Evolutionary conservation across 768 basidiomycete genomes (phyloP), one percentile per base, ranked within the genome.

Genomic region (Trametes gibbosa): DNA sequence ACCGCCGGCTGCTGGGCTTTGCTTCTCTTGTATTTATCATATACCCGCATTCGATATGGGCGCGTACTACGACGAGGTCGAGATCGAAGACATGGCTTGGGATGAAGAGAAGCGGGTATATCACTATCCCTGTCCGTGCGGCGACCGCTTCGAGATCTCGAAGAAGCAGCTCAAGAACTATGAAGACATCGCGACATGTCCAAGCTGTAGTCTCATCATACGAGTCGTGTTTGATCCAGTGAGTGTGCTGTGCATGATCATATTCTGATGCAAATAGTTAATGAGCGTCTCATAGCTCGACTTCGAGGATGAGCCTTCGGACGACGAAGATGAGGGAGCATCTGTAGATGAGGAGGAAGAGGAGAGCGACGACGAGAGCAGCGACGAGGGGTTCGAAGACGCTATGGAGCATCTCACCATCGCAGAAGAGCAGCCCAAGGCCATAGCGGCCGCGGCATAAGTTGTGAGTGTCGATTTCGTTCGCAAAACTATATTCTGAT

Each of bases 81-180:
- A 98, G 71, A 97, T 98, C 53, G 96, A 98, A 70, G 95, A 97
- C 68, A 95, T 97, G 87, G 82, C 76, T 16, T 97, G 92, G 92
- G 94, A 96, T 71, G 79, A 80, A 23, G 84, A 80, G 55, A 90
- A 88, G 69, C 70, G 80, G 41, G 89, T 98, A 5, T 98, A 87
- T 69, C 95, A 98, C 78, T 97, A 95, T 72, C 96, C 95, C 0
- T 99, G 95, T 69, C 95, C 96, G 1, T 98, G 96, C 69, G 96
- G 96, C 9, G 96, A 99, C 75, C 86, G 95, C 41, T 99, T 98
- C 76, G 96, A 98, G 74, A 98, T 98, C 64, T 85, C 89, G 29
- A 84, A 89, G 65, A 76, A 77, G 62, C 94, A 98, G 74, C 84
- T 98, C 8, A 82, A 85, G 45, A 79, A 94, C 64, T 97, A 84